Percentiles rank a stretch among this genome's conserved stretches.
Evolutionary conservation across 2,329 filamentous ascomycete genomes (phyloP).

Genomic region (Paecilomyces fulvus): DNA sequence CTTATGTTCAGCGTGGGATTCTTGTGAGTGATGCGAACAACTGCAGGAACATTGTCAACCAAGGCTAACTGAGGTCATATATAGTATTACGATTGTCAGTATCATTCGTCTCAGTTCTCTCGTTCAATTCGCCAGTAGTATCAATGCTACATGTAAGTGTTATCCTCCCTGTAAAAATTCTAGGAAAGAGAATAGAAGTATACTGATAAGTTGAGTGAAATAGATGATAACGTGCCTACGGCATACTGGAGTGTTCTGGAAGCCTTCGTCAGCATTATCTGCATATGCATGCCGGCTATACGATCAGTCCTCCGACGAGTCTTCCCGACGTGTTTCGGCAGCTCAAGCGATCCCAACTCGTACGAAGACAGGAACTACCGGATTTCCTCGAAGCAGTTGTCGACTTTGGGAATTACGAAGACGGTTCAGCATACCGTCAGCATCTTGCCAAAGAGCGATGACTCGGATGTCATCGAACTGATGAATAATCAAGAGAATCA

Average conservation of each 20-base stretch:
- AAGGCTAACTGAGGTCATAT: neutral
- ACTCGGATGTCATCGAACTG: neutral
- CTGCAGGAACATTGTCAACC: neutral
- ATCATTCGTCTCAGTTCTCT: conserved; percentile 34
- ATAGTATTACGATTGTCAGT: conserved; percentile 35
- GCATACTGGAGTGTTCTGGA: conserved; percentile 37
- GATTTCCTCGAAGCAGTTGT: conserved; percentile 1
- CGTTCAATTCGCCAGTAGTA: conserved; percentile 30
- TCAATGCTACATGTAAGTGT: conserved; percentile 27
- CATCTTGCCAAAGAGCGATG: neutral
- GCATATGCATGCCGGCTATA: conserved; percentile 35
- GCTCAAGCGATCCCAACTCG: conserved; percentile 1
- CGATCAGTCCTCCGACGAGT: conserved; percentile 7
- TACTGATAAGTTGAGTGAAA: neutral
- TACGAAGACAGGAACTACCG: conserved; percentile 5
- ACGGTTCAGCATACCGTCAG: neutral
- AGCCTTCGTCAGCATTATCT: conserved; percentile 37
- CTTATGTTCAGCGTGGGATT: conserved; percentile 46
- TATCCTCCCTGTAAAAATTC: neutral
- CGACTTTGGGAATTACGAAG: neutral
- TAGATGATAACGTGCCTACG: conserved; percentile 32
- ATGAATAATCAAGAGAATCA: neutral
- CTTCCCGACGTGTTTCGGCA: conserved; percentile 9
- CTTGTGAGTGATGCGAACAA: conserved; percentile 22
- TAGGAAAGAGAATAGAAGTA: neutral